Conservation (phyloP, 352 stramenopile species). For the Phytophthora sp. region DNA sequence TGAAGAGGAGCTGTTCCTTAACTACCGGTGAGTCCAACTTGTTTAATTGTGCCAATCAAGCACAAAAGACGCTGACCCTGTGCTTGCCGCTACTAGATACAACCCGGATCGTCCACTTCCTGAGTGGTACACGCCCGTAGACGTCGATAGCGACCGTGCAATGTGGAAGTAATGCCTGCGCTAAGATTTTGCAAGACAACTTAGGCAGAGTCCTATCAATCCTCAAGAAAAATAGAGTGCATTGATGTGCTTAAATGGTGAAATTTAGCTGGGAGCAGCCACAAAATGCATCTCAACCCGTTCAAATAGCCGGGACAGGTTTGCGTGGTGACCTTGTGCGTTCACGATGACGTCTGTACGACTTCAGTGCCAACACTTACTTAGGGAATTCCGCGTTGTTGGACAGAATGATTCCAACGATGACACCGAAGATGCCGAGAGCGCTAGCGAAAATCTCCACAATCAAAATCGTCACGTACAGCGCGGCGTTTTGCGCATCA, state of each 20-base stretch:
- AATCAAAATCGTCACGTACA: conserved; percentile 99
- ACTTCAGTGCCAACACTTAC: conserved; percentile 36
- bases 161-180: conserved; percentile 76
- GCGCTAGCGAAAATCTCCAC: conserved; percentile 99
- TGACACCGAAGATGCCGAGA: conserved; percentile 98
- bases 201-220: background rate
- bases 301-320: background rate
- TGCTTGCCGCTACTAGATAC: conserved; percentile 49
- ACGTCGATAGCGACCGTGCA: conserved; percentile 75
- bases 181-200: conserved; percentile 3
- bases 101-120: conserved; percentile 75
- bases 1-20: conserved; percentile 83
- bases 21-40: conserved; percentile 65
- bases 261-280: conserved; percentile 15
- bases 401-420: conserved; percentile 98
- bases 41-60: no score
- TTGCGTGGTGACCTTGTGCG: background rate
- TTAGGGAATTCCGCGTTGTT: conserved; percentile 96
- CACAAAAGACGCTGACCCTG: no score
- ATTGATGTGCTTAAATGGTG: conserved; percentile 42
- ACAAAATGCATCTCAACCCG: conserved; percentile 5
- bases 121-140: conserved; percentile 86
- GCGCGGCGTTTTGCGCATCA: conserved; percentile 97
- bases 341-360: background rate
- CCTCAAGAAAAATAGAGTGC: conserved; percentile 30